Base-by-base conservation (phyloP, 495 filamentous ascomycete species). In the Annulohypoxylon maeteangense region DNA sequence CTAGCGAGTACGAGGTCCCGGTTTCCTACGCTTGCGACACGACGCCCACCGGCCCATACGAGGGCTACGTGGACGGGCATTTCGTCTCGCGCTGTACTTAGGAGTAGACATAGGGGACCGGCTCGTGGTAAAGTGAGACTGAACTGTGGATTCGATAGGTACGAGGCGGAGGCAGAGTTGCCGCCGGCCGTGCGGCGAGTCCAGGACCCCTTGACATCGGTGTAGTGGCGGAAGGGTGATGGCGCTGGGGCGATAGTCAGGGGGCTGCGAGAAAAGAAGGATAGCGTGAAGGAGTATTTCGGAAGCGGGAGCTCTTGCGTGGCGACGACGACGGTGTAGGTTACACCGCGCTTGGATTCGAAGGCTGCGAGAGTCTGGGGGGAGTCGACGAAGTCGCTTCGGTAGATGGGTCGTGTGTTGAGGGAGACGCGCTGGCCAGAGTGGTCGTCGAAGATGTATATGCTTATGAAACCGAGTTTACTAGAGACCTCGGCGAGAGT, bases 311-410 rank as follows among this genome's bases (percentile, higher is more conserved):
- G 83, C 14, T 89, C 89, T 76, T 95, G 88, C 74, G 96, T 88
- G 8, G 92, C 89, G 34, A 94, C 85, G 22, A 94, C 93, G 18
- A 93, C 80, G 0, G 95, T 98, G 74, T 94, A 94, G 0, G 84
- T 81, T 20, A 83, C 81, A 23, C 80, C 74, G 18, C 87, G 75
- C 23, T 86, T 78, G 66, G 92, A 84, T 8, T 92, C 88, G 42
- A 96, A 85, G 61, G 90, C 88, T 31, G 95, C 89, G 12, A 98
- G 88, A 10, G 91, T 96, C 76, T 98, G 97, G 11, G 94, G 93
- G 1, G 94, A 95, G 77, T 97, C 94, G 36, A 98, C 94, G 70
- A 91, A 97, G n/a, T 92, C 90, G 1, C 91, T 90, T 44, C 89
- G 86, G 70, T 91, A 76, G 4, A 91, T 76, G 18, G 88, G 84